phyloP scores from a whole-genome alignment of 1,139 yeast species.

The Blastobotrys aristatus region DNA sequence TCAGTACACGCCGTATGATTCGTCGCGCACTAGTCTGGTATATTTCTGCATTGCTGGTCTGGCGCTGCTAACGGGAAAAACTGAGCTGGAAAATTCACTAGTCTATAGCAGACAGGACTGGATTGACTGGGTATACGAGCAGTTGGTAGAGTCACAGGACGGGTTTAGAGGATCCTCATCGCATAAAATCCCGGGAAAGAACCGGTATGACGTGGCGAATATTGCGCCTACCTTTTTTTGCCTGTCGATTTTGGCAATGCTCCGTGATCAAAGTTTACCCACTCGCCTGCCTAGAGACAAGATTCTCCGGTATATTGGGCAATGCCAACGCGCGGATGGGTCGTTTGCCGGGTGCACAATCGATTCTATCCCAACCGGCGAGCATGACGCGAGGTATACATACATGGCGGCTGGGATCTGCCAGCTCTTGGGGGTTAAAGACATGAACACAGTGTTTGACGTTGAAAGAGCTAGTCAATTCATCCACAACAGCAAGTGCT shows the following conservation, averaged over 20 bases:
- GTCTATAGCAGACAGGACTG: slow-evolving; percentile 33
- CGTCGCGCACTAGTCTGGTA: slow-evolving; percentile 58
- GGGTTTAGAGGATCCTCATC: slow-evolving; percentile 56
- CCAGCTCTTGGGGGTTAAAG: slow-evolving; percentile 14
- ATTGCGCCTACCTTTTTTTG: slow-evolving; percentile 57
- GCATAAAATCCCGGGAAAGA: slow-evolving; percentile 32
- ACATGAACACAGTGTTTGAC: neutral
- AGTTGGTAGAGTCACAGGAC: slow-evolving; percentile 39
- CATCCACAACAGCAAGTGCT: slow-evolving; percentile 28
- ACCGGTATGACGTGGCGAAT: slow-evolving; percentile 48
- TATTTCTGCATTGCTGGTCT: slow-evolving; percentile 67
- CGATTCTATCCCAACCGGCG: slow-evolving; percentile 48
- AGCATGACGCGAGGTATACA: slow-evolving; percentile 65
- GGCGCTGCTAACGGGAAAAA: slow-evolving; percentile 39
- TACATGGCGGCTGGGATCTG: slow-evolving; percentile 70
- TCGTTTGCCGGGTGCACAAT: slow-evolving; percentile 38
- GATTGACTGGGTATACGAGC: slow-evolving; percentile 46
- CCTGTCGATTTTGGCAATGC: slow-evolving; percentile 39
- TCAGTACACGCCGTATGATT: slow-evolving; percentile 41
- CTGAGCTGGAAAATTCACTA: slow-evolving; percentile 10
- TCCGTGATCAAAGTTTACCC: slow-evolving; percentile 41
- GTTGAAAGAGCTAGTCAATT: slow-evolving; percentile 5
- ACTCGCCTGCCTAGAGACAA: slow-evolving; percentile 40
- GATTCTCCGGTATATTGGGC: slow-evolving; percentile 46
- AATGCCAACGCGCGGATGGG: slow-evolving; percentile 57